Evolutionary conservation across 225 moss, liverwort and hornwort genomes (phyloP).

Genomic region (Polytrichum commune): DNA sequence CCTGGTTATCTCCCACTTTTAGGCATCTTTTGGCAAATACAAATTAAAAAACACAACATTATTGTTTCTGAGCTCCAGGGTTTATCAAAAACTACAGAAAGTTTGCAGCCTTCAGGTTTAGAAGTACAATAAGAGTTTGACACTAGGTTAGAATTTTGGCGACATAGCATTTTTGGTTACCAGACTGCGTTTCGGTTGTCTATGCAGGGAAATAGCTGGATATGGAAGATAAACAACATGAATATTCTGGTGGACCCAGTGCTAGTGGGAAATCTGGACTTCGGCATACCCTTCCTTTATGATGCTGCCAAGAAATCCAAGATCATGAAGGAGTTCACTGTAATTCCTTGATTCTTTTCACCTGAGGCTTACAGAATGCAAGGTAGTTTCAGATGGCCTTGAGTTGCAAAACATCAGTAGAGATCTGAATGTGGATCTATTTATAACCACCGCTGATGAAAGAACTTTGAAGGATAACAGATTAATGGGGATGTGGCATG

Average conservation of each 20-base stretch:
- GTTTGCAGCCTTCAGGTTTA: not conserved
- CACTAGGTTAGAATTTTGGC: not conserved
- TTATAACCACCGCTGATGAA: too few relatives aligned
- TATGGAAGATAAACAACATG: slow-evolving; percentile 44
- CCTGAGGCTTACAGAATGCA: too few relatives aligned
- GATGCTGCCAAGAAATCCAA: slow-evolving; percentile 33
- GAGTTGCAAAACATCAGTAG: too few relatives aligned
- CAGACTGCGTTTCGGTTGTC: too few relatives aligned
- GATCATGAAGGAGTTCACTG: slow-evolving; percentile 31
- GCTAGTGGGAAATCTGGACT: slow-evolving; percentile 60
- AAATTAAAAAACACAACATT: not conserved
- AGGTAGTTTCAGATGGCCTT: too few relatives aligned
- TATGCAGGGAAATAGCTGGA: slow-evolving; percentile 55
- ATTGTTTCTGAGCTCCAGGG: not conserved
- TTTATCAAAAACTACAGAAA: not conserved
- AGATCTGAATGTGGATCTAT: too few relatives aligned
- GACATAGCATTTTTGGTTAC: too few relatives aligned
- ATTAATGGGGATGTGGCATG: not conserved
- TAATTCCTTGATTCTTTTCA: too few relatives aligned
- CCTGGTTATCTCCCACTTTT: not conserved
- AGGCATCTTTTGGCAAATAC: not conserved
- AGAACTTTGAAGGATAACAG: not conserved
- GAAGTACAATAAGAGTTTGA: not conserved
- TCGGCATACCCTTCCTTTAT: slow-evolving; percentile 54
- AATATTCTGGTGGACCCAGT: slow-evolving; percentile 62